phyloP scores from a whole-genome alignment of 2,329 filamentous ascomycete genomes.

The Ophiocordyceps camponoti-saundersi region DNA sequence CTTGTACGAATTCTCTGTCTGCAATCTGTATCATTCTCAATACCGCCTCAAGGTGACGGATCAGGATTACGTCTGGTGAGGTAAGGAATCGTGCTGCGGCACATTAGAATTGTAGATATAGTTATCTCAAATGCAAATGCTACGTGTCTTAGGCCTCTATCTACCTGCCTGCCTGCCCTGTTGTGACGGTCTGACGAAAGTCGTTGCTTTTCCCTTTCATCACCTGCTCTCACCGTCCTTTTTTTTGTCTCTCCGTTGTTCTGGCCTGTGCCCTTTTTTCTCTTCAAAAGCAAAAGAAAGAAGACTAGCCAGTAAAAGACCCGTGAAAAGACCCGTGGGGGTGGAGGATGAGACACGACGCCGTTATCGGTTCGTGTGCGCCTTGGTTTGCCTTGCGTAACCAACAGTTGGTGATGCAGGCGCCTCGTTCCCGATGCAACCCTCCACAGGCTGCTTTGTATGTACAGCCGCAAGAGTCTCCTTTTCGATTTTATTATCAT shows the following conservation, averaged over 20 bases:
- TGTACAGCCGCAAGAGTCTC: neutral
- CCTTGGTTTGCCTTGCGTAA: neutral
- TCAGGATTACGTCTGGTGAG: neutral
- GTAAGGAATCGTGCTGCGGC: neutral
- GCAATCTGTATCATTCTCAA: neutral
- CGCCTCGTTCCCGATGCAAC: neutral
- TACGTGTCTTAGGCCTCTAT: neutral
- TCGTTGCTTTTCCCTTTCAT: neutral
- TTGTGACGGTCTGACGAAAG: neutral
- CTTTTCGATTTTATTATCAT: neutral
- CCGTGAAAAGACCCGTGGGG: too few species aligned
- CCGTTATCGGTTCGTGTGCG: neutral
- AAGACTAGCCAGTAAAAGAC: neutral
- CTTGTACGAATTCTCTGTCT: neutral
- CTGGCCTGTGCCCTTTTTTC: neutral
- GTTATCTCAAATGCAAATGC: neutral
- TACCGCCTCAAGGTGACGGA: neutral
- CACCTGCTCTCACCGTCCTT: neutral
- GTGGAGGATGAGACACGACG: neutral
- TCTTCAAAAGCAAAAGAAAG: neutral
- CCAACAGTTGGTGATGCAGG: neutral
- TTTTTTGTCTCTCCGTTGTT: neutral
- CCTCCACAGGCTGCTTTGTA: neutral
- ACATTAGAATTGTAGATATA: neutral
- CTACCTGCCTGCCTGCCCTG: neutral